phyloP scores from a whole-genome alignment of 306 rosid genomes.

The Begonia fuchsioides region DNA sequence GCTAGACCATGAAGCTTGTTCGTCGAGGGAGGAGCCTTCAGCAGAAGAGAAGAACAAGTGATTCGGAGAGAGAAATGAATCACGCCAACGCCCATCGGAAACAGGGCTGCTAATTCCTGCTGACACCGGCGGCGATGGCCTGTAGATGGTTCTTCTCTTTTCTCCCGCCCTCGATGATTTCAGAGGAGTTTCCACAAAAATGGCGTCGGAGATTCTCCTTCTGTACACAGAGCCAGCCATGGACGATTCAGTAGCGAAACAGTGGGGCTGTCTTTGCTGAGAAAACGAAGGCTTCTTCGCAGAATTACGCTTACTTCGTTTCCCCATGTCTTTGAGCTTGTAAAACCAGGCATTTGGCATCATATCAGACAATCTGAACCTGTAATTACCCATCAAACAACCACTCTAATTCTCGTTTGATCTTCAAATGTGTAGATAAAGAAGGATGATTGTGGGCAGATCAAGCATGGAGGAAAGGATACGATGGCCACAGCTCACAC shows the following conservation, averaged over 20 bases:
- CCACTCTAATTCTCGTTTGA: neutral
- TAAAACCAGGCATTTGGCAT: conserved; percentile 83
- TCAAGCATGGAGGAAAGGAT: too few species aligned
- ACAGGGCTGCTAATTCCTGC: conserved; percentile 17
- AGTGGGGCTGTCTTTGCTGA: conserved; percentile 23
- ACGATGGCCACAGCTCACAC: too few species aligned
- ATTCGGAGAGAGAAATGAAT: conserved; percentile 29
- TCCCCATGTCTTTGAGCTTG: conserved; percentile 64
- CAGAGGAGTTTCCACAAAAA: conserved; percentile 52
- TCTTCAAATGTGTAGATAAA: too few species aligned
- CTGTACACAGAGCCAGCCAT: conserved; percentile 14
- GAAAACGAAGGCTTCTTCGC: conserved; percentile 20
- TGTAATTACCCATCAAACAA: conserved; percentile 47
- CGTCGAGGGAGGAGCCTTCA: conserved; percentile 35
- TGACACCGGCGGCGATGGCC: conserved; percentile 46
- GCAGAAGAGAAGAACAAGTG: conserved; percentile 28
- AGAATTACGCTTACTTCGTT: conserved; percentile 29
- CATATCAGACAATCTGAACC: conserved; percentile 63
- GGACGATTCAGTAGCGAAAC: conserved; percentile 7
- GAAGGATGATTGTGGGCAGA: too few species aligned
- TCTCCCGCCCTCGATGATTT: conserved; percentile 45
- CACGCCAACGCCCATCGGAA: conserved; percentile 10
- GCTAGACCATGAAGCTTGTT: conserved; percentile 14
- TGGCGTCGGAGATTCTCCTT: conserved; percentile 26
- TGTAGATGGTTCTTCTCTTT: conserved; percentile 55